Evolutionary conservation across 768 basidiomycete species (phyloP), one percentile per base, ranked within the genome.

Genomic region (Artomyces pyxidatus): DNA sequence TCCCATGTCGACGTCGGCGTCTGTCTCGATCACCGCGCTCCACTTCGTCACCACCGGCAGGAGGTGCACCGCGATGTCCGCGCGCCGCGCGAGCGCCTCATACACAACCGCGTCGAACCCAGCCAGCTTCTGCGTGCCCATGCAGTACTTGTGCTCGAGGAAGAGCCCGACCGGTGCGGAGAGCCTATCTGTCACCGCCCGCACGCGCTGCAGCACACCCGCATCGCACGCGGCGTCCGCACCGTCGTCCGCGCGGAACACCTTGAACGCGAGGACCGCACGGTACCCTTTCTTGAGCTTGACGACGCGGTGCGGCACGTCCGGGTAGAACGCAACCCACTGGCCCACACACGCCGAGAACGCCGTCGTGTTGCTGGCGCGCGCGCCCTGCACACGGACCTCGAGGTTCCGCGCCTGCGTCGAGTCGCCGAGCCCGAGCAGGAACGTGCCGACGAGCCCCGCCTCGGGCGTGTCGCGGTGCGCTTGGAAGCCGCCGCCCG

Each of bases 291-390:
- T 6, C 4, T 11, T 10, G 21, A 58, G 9, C 14, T 22, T 6
- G 12, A 2, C n/a, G 19, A 65, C 58, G 6, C 32, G 9, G 45
- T 65, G 63, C 3, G 57, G 56, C n/a, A 64, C 56, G 47, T 65
- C 66, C 3, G 66, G 63, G 50, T 63, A 61, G 54, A 67, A 67
- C 0, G 64, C 66, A 10, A 59, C 50, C 64, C 64, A 65, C 12
- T 32, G 40, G 2, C 58, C 57, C 1, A 43, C 22, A 3, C 40
- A 19, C 0, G 59, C 56, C 5, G 21, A 23, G 16, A 39, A 28
- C 6, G 30, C 2, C 3, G 32, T 12, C 32, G 17, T 12, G 4
- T 35, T 17, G 32, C 17, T 17, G 17, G 32, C 2, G 12, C 14
- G 12, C 17, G 14, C 32, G 4, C 32, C 32, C n/a, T n/a, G n/a